These are phyloP conservation scores for Rosellinia necatrix DNA, from an alignment of 2,329 filamentous ascomycete genomes.

Conservation along the genomic window DNA sequence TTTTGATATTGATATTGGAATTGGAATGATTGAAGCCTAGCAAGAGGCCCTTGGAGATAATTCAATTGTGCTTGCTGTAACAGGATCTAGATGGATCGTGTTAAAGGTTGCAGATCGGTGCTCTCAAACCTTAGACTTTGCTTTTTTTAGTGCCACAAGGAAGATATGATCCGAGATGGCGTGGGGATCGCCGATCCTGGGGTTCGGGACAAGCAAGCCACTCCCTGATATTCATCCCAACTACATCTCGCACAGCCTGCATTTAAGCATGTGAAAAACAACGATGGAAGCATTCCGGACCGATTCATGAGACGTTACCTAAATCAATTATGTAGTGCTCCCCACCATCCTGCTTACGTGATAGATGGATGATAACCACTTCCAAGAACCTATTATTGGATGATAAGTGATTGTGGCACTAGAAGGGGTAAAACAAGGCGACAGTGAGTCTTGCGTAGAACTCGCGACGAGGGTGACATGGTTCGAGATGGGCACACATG, in stretches of 20 bases:
- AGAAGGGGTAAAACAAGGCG: too few species aligned
- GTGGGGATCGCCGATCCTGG: background rate
- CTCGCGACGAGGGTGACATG: too few species aligned
- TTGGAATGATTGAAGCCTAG: background rate
- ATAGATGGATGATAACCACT: too few species aligned
- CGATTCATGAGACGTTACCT: background rate
- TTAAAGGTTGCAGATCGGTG: background rate
- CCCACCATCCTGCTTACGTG: background rate
- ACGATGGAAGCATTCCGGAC: background rate
- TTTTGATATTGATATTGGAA: too few species aligned
- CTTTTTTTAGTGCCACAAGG: background rate
- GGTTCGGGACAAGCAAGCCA: background rate
- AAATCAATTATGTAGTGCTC: background rate
- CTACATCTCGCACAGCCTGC: too few species aligned
- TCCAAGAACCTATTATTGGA: too few species aligned
- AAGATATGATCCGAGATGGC: background rate
- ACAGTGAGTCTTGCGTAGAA: too few species aligned
- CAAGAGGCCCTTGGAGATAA: background rate
- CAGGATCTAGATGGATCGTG: background rate
- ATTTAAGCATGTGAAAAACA: background rate
- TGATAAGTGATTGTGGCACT: too few species aligned
- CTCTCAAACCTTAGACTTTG: background rate
- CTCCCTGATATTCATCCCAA: background rate
- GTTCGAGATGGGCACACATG: too few species aligned
- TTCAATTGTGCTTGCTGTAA: background rate